phyloP scores from a whole-genome alignment of 306 rosid species.

The Pachyrhizus erosus region DNA sequence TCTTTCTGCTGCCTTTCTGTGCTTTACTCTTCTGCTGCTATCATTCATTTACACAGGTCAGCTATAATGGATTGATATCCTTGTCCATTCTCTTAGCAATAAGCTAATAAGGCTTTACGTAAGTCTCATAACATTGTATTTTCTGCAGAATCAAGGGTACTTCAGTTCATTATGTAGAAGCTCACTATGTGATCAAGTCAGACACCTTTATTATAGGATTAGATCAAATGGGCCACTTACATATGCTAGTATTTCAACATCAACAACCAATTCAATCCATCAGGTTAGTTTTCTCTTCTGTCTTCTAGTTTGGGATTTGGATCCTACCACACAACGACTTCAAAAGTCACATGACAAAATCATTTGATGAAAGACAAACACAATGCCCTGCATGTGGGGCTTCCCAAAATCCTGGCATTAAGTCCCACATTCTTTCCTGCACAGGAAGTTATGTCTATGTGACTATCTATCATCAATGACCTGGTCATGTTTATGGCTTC shows the following conservation, averaged over 20 bases:
- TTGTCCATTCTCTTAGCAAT: slow-evolving; percentile 16
- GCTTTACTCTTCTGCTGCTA: slow-evolving; percentile 70
- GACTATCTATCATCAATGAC: slow-evolving; percentile 30
- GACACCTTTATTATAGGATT: slow-evolving; percentile 75
- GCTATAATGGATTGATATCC: slow-evolving; percentile 41
- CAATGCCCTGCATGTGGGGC: neutral
- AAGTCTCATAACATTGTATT: slow-evolving; percentile 37
- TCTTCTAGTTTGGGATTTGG: slow-evolving; percentile 30
- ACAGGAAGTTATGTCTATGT: neutral
- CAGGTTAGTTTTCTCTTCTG: slow-evolving; percentile 60
- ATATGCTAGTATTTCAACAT: slow-evolving; percentile 64
- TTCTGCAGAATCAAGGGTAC: slow-evolving; percentile 66
- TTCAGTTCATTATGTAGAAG: slow-evolving; percentile 65
- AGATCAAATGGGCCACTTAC: slow-evolving; percentile 69
- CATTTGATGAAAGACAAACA: slow-evolving; percentile 33
- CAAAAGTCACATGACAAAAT: slow-evolving; percentile 23
- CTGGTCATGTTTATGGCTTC: slow-evolving; percentile 30
- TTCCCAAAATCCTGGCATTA: neutral
- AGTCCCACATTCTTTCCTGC: slow-evolving; percentile 15
- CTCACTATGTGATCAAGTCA: slow-evolving; percentile 69
- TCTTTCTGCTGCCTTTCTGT: slow-evolving; percentile 73
- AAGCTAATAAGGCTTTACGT: neutral
- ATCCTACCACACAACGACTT: slow-evolving; percentile 27
- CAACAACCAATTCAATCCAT: slow-evolving; percentile 56
- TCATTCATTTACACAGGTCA: slow-evolving; percentile 71